phyloP scores from a whole-genome alignment of 257 asterid species.

The Sherardia arvensis region DNA sequence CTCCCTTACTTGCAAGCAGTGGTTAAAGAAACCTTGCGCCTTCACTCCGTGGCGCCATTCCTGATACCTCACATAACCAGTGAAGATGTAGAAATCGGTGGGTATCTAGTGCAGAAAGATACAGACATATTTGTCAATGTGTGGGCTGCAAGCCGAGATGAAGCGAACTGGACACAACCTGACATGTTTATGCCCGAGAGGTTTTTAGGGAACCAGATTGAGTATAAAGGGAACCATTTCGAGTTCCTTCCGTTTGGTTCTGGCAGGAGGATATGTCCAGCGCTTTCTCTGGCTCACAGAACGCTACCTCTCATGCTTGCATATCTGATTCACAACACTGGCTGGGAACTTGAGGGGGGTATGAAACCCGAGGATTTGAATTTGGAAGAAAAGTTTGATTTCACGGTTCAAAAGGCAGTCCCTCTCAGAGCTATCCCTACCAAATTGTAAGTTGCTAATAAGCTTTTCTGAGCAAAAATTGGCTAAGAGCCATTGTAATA shows the following conservation, averaged over 20 bases:
- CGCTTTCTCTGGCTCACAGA: constrained; percentile 27
- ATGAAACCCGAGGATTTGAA: constrained; percentile 12
- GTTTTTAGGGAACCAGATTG: constrained; percentile 15
- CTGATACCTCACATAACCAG: constrained; percentile 19
- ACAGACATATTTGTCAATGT: constrained; percentile 24
- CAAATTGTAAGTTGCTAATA: background rate
- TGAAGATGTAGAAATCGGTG: constrained; percentile 13
- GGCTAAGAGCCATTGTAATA: too few relatives aligned
- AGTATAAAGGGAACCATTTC: constrained; percentile 22
- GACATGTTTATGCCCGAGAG: constrained; percentile 27
- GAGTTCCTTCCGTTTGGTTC: constrained; percentile 35
- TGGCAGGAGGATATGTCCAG: constrained; percentile 32
- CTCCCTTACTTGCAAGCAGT: constrained; percentile 19
- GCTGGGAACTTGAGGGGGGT: constrained; percentile 23
- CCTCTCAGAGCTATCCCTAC: constrained; percentile 8
- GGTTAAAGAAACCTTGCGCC: constrained; percentile 30
- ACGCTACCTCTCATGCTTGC: constrained; percentile 33
- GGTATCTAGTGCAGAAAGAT: constrained; percentile 21
- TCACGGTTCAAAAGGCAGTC: constrained; percentile 22
- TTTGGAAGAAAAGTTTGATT: constrained; percentile 24
- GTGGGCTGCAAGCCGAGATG: constrained; percentile 35
- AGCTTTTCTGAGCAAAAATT: too few relatives aligned
- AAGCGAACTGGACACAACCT: constrained; percentile 15
- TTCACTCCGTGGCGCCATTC: constrained; percentile 29
- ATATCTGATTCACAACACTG: constrained; percentile 18